Evolutionary conservation across 106 monocot genomes (phyloP).

Genomic region (Dioscorea zingiberensis): DNA sequence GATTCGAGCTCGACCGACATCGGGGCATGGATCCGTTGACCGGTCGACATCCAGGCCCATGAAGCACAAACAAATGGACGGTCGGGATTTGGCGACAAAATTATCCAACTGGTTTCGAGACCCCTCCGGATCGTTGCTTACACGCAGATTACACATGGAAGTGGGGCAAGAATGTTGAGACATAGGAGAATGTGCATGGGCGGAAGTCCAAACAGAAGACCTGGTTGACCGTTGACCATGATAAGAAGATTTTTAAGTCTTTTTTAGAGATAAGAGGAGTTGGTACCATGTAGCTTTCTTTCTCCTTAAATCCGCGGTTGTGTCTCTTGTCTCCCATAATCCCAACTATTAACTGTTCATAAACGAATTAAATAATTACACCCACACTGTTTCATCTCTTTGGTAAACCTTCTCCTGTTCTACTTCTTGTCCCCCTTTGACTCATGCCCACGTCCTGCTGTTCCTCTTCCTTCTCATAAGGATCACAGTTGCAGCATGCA

Average conservation of each 20-base stretch:
- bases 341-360: neutral
- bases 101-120: neutral
- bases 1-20: neutral
- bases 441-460: too few relatives aligned
- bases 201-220: neutral
- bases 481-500: too few relatives aligned
- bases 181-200: neutral
- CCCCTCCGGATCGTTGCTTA: too few relatives aligned
- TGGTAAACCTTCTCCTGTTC: too few relatives aligned
- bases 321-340: slow-evolving; percentile 4
- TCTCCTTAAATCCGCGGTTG: neutral
- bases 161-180: neutral
- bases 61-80: too few relatives aligned
- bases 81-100: too few relatives aligned
- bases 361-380: too few relatives aligned
- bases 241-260: too few relatives aligned
- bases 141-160: neutral
- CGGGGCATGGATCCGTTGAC: neutral
- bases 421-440: too few relatives aligned
- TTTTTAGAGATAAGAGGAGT: neutral
- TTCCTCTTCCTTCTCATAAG: too few relatives aligned
- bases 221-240: neutral
- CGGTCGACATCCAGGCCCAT: neutral
- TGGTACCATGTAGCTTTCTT: neutral
- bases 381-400: too few relatives aligned